Conservation (phyloP, 129 eudicot genomes). For the Oenanthe sinensis region DNA sequence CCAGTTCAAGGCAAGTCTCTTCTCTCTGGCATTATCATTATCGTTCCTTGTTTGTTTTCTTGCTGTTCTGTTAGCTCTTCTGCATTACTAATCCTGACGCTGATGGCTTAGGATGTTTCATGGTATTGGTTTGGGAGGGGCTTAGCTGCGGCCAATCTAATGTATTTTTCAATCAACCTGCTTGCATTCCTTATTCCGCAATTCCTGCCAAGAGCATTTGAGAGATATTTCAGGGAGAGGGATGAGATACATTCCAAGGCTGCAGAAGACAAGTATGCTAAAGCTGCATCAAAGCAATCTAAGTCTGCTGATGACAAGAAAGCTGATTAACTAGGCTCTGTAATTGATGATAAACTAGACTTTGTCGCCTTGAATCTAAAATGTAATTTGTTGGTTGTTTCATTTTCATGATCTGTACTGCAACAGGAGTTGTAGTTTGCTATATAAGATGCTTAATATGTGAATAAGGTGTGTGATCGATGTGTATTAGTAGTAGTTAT, state of each 20-base stretch:
- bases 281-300: constrained; percentile 16
- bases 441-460: neutral
- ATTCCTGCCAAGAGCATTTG: constrained; percentile 78
- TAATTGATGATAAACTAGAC: neutral
- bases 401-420: neutral
- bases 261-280: constrained; percentile 37
- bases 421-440: neutral
- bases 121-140: constrained; percentile 88
- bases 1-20: constrained; percentile 31
- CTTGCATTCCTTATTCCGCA: constrained; percentile 70
- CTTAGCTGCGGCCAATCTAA: constrained; percentile 47
- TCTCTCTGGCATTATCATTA: neutral
- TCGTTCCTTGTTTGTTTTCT: neutral
- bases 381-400: neutral
- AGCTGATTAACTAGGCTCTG: constrained; percentile 10
- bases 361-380: neutral
- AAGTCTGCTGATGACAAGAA: constrained; percentile 29
- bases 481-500: neutral
- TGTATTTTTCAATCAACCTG: constrained; percentile 58
- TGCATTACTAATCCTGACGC: neutral
- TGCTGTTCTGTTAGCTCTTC: neutral
- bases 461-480: neutral
- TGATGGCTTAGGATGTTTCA: constrained; percentile 37
- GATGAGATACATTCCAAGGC: constrained; percentile 45
- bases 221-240: constrained; percentile 59